Evolutionary conservation across 257 asterid genomes (phyloP), one percentile per base, ranked within the genome.

Genomic region (Petrea volubilis): DNA sequence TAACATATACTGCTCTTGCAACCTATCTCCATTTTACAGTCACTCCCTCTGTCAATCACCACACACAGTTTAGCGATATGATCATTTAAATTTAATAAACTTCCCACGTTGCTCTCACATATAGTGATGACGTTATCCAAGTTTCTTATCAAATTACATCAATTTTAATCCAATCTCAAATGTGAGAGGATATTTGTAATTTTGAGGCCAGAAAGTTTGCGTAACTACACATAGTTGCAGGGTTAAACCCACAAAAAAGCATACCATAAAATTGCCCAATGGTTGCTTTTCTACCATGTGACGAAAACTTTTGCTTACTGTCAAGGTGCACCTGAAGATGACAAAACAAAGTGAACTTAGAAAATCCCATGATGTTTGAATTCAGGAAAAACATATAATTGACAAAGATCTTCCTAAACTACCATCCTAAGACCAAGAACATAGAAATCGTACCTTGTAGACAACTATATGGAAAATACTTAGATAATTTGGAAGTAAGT

Each of bases 241-340:
- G 5, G 43, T 38, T 38, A 12, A 38, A 8, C 43, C 43, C 11
- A 38, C 9, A 38, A 38, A 38, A 24, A 41, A 17, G 44, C 60
- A 20, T 77, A 87, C 94, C 89, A 41, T 87, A 87, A 68, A 87
- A 87, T 59, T 85, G 86, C 21, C 83, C 74, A 24, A 87, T 69
- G 60, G 86, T 83, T 64, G 89, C 89, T 73, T 80, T 87, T 79
- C 89, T 81, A 49, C 85, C 88, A 25, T 83, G 69, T 53, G 81
- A 75, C 36, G 82, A 67, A 27, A 79, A 59, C 67, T 61, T 81
- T 60, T 68, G 74, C 69, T 75, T 83, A 34, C 68, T 78, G 61
- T 81, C 87, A 51, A 75, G 69, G 40, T 74, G 70, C 69, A 83
- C 85, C 94, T 87, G 79, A 63, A 73, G 61, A 58, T 51, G 8